phyloP scores from a whole-genome alignment of 2,329 filamentous ascomycete species.

The Alternaria longipes region DNA sequence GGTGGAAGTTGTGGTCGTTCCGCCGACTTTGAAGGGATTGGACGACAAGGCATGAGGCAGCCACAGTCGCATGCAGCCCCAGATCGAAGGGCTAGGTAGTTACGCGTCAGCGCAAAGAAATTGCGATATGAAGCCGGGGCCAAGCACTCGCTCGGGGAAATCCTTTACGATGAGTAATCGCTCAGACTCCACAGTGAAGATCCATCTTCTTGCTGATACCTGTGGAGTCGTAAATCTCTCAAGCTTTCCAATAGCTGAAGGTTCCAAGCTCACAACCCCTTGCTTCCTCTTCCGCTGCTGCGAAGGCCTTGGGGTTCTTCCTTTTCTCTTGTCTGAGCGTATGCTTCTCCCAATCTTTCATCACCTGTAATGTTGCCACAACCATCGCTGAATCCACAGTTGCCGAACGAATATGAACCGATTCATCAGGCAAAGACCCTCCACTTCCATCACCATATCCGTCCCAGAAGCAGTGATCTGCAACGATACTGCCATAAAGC shows the following conservation, averaged over 20 bases:
- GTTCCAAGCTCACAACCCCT: conserved; percentile 35
- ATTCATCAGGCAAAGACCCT: conserved; percentile 41
- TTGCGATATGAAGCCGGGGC: background rate
- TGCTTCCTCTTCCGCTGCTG: conserved; percentile 29
- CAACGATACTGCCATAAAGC: conserved; percentile 46
- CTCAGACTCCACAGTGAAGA: background rate
- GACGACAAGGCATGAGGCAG: background rate
- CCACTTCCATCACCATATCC: conserved; percentile 32
- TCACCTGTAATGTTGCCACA: conserved; percentile 42
- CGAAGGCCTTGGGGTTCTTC: conserved; percentile 30
- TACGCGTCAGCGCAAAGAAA: background rate
- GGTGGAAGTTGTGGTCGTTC: background rate
- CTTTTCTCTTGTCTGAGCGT: conserved; percentile 35
- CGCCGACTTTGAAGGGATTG: background rate
- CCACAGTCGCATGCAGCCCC: background rate
- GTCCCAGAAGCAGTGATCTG: conserved; percentile 49
- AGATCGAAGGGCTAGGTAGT: background rate
- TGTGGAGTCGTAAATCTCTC: background rate
- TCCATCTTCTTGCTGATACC: background rate
- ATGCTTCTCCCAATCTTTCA: conserved; percentile 48
- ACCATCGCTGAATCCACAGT: conserved; percentile 38
- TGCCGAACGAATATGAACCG: conserved; percentile 37
- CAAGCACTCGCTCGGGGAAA: background rate
- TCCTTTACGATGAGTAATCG: background rate
- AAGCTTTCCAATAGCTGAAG: conserved; percentile 37